These are phyloP conservation scores for Saraca asoca DNA, from an alignment of 331 rosid genomes.

Conservation along the genomic window DNA sequence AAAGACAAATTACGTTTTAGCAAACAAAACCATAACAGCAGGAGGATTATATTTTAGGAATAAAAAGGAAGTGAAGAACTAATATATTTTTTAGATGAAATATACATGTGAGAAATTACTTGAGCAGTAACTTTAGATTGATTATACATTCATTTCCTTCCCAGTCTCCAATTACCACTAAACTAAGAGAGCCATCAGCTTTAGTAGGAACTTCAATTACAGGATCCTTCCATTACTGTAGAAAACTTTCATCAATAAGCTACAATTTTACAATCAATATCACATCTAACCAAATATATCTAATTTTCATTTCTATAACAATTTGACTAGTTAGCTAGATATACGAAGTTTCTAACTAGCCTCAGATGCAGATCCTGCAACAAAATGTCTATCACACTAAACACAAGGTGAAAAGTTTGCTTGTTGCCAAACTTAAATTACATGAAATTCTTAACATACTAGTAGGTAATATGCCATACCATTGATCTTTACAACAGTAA, in stretches of 20 bases:
- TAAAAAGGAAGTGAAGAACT: not conserved
- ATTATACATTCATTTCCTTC: slow-evolving; percentile 55
- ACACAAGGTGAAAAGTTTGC: not conserved
- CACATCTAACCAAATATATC: too few relatives aligned
- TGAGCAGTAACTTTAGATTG: slow-evolving; percentile 52
- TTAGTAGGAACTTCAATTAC: too few relatives aligned
- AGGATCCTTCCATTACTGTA: too few relatives aligned
- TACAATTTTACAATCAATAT: too few relatives aligned
- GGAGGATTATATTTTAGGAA: not conserved
- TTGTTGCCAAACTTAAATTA: not conserved
- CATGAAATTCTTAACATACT: not conserved
- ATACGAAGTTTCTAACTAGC: too few relatives aligned
- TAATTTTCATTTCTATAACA: too few relatives aligned
- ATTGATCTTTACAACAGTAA: not conserved
- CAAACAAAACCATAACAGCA: not conserved
- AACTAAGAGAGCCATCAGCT: slow-evolving; percentile 46
- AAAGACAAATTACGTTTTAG: not conserved
- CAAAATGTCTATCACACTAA: not conserved
- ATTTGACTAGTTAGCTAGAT: too few relatives aligned
- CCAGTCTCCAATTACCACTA: slow-evolving; percentile 62
- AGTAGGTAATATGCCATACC: not conserved
- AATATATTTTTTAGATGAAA: not conserved
- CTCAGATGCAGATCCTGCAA: slow-evolving; percentile 62
- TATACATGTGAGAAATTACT: slow-evolving; percentile 31
- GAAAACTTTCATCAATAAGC: too few relatives aligned